Evolutionary conservation across 306 rosid species (phyloP).

Genomic region (Medicago lupulina): DNA sequence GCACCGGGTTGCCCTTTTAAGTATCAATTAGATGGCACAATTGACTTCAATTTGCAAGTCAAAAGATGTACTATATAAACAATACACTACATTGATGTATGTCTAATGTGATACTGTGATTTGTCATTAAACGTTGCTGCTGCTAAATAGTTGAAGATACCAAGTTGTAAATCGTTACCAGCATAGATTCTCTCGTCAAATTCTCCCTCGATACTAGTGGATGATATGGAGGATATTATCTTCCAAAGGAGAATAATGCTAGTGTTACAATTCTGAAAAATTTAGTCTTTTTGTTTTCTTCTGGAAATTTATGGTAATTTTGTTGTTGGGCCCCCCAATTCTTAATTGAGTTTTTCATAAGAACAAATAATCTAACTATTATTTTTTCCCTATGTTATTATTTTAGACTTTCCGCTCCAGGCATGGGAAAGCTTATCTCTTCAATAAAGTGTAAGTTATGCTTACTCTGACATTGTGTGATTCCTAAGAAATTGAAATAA

Average conservation of each 20-base stretch:
- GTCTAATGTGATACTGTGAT: background rate
- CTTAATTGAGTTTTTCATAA: constrained; percentile 25
- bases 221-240: background rate
- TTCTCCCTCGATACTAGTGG: background rate
- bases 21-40: too few relatives aligned
- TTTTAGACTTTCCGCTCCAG: constrained; percentile 78
- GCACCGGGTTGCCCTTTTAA: too few relatives aligned
- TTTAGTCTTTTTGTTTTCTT: background rate
- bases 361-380: constrained; percentile 47
- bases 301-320: background rate
- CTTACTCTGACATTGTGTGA: constrained; percentile 42
- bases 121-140: background rate
- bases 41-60: too few relatives aligned
- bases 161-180: background rate
- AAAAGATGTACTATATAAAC: background rate
- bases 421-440: constrained; percentile 96
- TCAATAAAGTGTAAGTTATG: constrained; percentile 90
- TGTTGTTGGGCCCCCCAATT: constrained; percentile 35
- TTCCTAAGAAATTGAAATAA: constrained; percentile 26
- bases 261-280: background rate
- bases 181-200: background rate
- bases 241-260: constrained; percentile 13
- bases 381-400: constrained; percentile 48
- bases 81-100: background rate
- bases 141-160: background rate